Conservation (phyloP, 768 basidiomycete species). For the Termitomyces eurrhizus region DNA sequence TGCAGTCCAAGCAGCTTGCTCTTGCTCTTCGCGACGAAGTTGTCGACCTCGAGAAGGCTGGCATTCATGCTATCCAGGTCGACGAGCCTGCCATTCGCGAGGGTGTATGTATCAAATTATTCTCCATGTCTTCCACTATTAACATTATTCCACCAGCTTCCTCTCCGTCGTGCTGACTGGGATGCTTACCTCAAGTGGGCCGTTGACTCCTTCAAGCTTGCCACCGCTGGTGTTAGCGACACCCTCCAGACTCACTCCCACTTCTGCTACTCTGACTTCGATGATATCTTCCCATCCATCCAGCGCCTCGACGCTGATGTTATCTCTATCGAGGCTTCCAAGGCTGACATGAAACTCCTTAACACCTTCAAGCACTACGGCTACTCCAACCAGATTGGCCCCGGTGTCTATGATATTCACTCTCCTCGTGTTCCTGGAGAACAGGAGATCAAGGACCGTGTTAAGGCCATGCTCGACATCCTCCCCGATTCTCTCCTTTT, state of each 20-base stretch:
- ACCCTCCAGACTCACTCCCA: slow-evolving; percentile 97
- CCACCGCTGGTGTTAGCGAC: slow-evolving; percentile 94
- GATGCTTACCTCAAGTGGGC: slow-evolving; percentile 96
- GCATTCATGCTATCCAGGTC: slow-evolving; percentile 97
- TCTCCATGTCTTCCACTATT: slow-evolving; percentile 1
- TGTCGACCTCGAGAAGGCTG: slow-evolving; percentile 92
- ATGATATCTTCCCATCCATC: slow-evolving; percentile 97
- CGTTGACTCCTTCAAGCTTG: slow-evolving; percentile 96
- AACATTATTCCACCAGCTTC: slow-evolving; percentile 48
- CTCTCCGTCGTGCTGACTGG: slow-evolving; percentile 96
- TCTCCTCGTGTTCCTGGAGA: slow-evolving; percentile 95
- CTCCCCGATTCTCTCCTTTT: slow-evolving; percentile 80
- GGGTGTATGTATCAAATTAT: slow-evolving; percentile 56
- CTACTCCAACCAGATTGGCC: slow-evolving; percentile 97
- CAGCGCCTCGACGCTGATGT: slow-evolving; percentile 97
- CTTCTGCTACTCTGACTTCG: slow-evolving; percentile 99
- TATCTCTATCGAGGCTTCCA: slow-evolving; percentile 98
- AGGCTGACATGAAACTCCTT: slow-evolving; percentile 97
- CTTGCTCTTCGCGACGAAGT: slow-evolving; percentile 98
- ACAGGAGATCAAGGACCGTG: slow-evolving; percentile 92
- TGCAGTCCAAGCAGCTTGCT: slow-evolving; percentile 98
- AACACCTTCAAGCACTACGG: slow-evolving; percentile 92
- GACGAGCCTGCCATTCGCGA: slow-evolving; percentile 99
- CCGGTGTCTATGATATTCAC: slow-evolving; percentile 99
- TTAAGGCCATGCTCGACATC: slow-evolving; percentile 78